Evolutionary conservation across 768 basidiomycete species (phyloP), one percentile per base, ranked within the genome.

Genomic region (Russula vinacea): DNA sequence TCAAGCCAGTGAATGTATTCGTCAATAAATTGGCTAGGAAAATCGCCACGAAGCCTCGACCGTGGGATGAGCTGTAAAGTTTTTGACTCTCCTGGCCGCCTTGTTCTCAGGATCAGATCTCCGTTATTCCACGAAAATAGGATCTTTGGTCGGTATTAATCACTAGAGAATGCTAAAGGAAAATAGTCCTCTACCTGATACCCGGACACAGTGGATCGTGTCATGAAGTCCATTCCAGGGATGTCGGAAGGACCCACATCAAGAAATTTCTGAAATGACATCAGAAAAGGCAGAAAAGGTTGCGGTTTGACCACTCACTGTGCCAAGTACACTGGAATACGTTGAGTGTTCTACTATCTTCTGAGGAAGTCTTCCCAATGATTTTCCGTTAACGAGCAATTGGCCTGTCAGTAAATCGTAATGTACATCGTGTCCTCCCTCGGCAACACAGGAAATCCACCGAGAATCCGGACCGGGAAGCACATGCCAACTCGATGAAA

Each of bases 381-480:
- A 73, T 61, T 74, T 74, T 10, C 81, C 81, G 14, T 78, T 69
- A 11, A 83, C 72, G 19, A 81, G 35, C 11, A 37, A 37, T 37
- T 37, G 35, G 35, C 81, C 81, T 19, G 73, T 67, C 3, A 82
- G 64, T 1, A 83, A 40, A 59, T 84, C 76, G 22, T 79, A 70
- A 54, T 76, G 73, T 10, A 82, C 54, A 2, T 42, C 19, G 4
- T 56, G 44, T 9, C 39, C 49, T 2, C 59, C 47, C 55, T 50
- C 24, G 13, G 55, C 42, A 10, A 19, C 6, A 17, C 60, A 50
- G 16, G 26, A 26, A 10, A 61, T 35, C 64, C 52, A 62, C 13
- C 60, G 64, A 49, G 58, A 61, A n/a, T 62, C 26, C 8, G 59
- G 45, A 50, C 1, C 5, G 16, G 39, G 29, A 33, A 62, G 35